Evolutionary conservation across 1,284 basidiomycete species (phyloP), one percentile per base, ranked within the genome.

Genomic region (Takashimella koratensis): DNA sequence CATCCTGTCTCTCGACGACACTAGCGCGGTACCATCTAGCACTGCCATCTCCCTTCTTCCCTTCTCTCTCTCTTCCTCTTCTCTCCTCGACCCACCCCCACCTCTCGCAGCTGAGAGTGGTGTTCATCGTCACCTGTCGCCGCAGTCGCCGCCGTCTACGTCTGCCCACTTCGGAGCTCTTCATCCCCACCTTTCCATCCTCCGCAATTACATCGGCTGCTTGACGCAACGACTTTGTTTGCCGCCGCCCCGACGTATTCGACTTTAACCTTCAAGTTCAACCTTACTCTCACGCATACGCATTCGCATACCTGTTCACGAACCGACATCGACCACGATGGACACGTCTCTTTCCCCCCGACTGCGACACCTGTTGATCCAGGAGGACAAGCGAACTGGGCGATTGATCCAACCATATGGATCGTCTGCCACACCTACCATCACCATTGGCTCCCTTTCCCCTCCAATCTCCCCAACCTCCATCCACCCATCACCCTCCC

Each of bases 361-460:
- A 6, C 54, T 58, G 24, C 56, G 58, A 12, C 60, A 66, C 43
- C 58, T 65, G 10, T 42, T 63, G 22, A 65, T 67, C 36, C 53
- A 60, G 19, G 65, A 65, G 25, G 59, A 63, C 36, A 43, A 49
- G 3, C 36, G n/a, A 19, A 60, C 58, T 10, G 58, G 56, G 24
- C 40, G 23, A 5, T 45, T 60, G 6, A 49, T 57, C 22, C 26
- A 48, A 40, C 52, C 58, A 12, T 39, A 36, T 21, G 46, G 23
- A 4, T 20, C 24, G 13, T 36, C 13, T 44, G n/a, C 51, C 5
- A 23, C 26, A 8, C 30, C 30, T 36, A 19, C 27, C 25, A 22
- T 25, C 53, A 25, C 22, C 23, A 22, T 49, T 36, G 41, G 23
- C 5, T 47, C 19, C 39, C 24, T 13, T 43, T 3, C 51, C 12